A percentile compares a stretch with the other conserved stretches of the same genome.
Evolutionary conservation across 2,329 filamentous ascomycete genomes (phyloP).

Genomic region (Rhexocercosporidium sp.): DNA sequence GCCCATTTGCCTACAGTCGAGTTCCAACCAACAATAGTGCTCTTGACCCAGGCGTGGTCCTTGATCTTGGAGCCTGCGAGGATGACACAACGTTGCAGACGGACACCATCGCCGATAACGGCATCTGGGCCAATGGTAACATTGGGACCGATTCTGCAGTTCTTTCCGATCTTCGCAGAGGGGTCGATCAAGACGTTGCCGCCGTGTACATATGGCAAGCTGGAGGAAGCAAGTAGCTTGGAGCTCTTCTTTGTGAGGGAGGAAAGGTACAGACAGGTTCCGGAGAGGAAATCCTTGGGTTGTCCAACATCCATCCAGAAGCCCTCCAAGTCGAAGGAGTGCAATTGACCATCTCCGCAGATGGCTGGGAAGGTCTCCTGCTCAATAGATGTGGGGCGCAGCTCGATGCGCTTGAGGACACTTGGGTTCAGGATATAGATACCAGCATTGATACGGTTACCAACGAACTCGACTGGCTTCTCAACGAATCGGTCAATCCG

Average conservation of each 20-base stretch:
- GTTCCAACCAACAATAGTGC: conserved; percentile 98
- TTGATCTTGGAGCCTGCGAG: conserved; percentile 92
- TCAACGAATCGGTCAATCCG: conserved; percentile 99
- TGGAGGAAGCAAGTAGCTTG: conserved; percentile 76
- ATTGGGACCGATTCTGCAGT: conserved; percentile 97
- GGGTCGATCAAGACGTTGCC: conserved; percentile 97
- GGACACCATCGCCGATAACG: conserved; percentile 89
- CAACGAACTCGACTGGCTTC: conserved; percentile 98
- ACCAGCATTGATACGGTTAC: conserved; percentile 98
- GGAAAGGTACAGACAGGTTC: conserved; percentile 94
- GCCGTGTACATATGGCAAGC: conserved; percentile 83
- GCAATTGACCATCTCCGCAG: conserved; percentile 84
- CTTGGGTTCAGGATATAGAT: conserved; percentile 98
- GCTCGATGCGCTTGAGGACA: conserved; percentile 88
- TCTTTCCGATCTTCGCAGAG: conserved; percentile 94
- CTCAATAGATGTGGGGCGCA: conserved; percentile 96
- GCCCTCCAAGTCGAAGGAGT: conserved; percentile 95
- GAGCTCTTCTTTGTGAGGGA: conserved; percentile 89
- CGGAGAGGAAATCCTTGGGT: conserved; percentile 96
- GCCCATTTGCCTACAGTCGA: conserved; percentile 95
- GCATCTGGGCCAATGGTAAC: conserved; percentile 95
- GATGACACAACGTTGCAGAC: conserved; percentile 90
- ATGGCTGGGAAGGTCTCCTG: conserved; percentile 98
- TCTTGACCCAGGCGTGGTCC: conserved; percentile 99
- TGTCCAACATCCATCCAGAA: conserved; percentile 99